These are phyloP conservation scores for Desmodesmus armatus DNA, from an alignment of 139 green algal species.

Conservation along the genomic window DNA sequence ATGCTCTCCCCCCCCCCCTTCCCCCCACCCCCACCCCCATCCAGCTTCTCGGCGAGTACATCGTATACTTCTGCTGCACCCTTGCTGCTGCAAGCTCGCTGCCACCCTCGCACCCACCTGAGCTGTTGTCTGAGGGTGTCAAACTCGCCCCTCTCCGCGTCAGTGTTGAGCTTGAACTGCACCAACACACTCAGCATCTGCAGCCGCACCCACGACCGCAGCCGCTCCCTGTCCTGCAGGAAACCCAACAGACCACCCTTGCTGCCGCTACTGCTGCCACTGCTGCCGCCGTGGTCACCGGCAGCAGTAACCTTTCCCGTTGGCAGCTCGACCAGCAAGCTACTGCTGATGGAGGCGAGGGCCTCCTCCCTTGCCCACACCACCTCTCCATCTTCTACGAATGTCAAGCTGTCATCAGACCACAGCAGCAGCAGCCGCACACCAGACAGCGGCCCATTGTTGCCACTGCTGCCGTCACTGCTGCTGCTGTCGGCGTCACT, in stretches of 20 bases:
- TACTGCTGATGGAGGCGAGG: conserved; percentile 57
- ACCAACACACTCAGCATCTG: conserved; percentile 53
- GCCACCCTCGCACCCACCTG: conserved; percentile 12
- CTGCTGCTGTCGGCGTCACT: background rate
- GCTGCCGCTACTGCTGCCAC: conserved; percentile 50
- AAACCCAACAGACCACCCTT: background rate
- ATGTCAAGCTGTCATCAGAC: conserved; percentile 55
- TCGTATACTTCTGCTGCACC: too few relatives aligned
- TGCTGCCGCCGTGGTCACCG: background rate
- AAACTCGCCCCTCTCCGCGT: conserved; percentile 47
- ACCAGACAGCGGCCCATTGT: conserved; percentile 17
- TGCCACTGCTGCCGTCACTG: background rate
- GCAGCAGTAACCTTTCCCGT: conserved; percentile 41
- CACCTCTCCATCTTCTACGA: conserved; percentile 61
- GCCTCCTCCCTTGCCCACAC: conserved; percentile 83
- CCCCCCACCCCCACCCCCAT: too few relatives aligned
- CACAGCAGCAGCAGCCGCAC: conserved; percentile 56
- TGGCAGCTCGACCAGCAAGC: conserved; percentile 83
- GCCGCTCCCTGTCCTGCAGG: background rate
- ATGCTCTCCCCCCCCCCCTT: too few relatives aligned
- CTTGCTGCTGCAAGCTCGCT: too few relatives aligned
- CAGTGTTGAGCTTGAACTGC: conserved; percentile 48
- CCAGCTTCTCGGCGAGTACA: too few relatives aligned
- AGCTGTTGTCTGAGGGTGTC: conserved; percentile 27
- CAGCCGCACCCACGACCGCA: conserved; percentile 43